Evolutionary conservation across 2,329 filamentous ascomycete genomes (phyloP).

Genomic region (Talaromyces sp.): DNA sequence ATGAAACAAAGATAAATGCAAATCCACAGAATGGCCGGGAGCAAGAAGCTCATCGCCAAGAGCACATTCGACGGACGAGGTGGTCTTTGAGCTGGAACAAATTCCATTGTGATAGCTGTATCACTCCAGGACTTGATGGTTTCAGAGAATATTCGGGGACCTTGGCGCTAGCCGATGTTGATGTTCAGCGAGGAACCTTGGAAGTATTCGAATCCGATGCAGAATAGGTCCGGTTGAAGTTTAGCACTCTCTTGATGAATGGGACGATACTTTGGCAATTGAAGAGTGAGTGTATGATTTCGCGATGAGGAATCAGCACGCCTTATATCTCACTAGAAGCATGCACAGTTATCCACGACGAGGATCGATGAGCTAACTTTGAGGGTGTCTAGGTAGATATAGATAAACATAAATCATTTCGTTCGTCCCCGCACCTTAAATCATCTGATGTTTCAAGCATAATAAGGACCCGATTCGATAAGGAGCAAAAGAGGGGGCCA

Average conservation of each 20-base stretch:
- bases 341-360: neutral
- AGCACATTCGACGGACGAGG: constrained; percentile 4
- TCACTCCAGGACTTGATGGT: neutral
- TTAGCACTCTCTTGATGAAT: neutral
- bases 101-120: neutral
- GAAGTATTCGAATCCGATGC: neutral
- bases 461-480: neutral
- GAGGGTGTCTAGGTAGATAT: neutral
- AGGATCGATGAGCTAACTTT: neutral
- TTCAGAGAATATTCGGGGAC: neutral
- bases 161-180: neutral
- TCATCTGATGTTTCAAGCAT: neutral
- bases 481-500: neutral
- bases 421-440: neutral
- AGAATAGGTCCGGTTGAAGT: neutral
- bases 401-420: neutral
- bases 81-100: neutral
- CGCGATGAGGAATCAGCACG: neutral
- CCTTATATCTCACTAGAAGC: neutral
- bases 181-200: neutral
- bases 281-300: no score
- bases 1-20: constrained; percentile 19
- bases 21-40: constrained; percentile 17
- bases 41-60: constrained; percentile 10
- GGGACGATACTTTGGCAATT: no score